Evolutionary conservation across 257 asterid species (phyloP), one percentile per base, ranked within the genome.

Genomic region (Salvia splendens): DNA sequence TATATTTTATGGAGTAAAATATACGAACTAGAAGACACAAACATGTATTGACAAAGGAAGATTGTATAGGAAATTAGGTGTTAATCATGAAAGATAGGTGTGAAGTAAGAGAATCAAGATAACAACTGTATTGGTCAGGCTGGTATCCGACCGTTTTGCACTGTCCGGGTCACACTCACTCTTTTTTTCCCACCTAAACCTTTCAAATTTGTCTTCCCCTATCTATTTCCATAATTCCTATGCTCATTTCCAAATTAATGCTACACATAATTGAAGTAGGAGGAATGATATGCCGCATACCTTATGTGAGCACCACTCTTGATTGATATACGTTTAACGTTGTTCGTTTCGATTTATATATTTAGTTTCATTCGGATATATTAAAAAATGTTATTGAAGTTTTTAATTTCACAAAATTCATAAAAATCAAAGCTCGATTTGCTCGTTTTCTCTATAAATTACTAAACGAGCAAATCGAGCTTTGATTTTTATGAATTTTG

Each of bases 91-190:
- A 81, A 68, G 52, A 56, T 12, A 17, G 16, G 32, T 12, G 30
- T 35, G 50, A 46, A 46, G 35, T 33, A 12, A 11, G 40, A 11
- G 11, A 50, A 75, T 85, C 71, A 73, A 79, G 62, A 47, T 75
- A 76, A 79, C 85, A 81, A 80, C 82, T 83, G 89, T 67, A 35
- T 66, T 78, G 87, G 92, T 74, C 84, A 70, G 81, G 68, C 40
- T 61, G 78, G 79, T 79, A 52, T 59, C 85, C 87, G 86, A 87
- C 91, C 84, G 76, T 65, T 74, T 74, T 71, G 47, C 51, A 47
- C 82, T 64, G 70, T 69, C 78, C 73, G 81, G 83, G 28, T 56
- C 63, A 12, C 43, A 6, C 45, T 61, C 82, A 56, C 49, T 64
- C 75, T 61, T 32, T 10, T 15, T 46, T 47, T 65, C 53, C 57